Percentiles rank a stretch among this genome's conserved stretches.
Conservation (phyloP, 352 stramenopile species). For the Phytophthora foliorum region DNA sequence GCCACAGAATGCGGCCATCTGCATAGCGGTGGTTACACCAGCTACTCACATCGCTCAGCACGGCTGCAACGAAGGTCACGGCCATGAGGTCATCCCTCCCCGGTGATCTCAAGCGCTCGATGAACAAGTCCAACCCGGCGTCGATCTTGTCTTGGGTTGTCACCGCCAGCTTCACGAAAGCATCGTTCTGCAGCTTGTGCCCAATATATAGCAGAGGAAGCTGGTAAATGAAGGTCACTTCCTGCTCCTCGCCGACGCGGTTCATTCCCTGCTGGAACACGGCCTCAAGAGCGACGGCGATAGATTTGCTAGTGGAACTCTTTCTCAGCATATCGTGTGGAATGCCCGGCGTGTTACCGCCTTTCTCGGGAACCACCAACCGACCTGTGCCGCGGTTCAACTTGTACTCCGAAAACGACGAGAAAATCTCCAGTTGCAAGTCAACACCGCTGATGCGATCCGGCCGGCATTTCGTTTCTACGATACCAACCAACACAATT, state of each 20-base stretch:
- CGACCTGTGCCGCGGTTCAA: slow-evolving; percentile 49
- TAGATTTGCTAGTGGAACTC: slow-evolving; percentile 42
- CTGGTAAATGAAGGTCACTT: slow-evolving; percentile 63
- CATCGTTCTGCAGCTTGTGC: slow-evolving; percentile 53
- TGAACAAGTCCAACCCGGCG: slow-evolving; percentile 55
- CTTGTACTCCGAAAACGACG: slow-evolving; percentile 59
- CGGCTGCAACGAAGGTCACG: slow-evolving; percentile 75
- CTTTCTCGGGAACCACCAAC: slow-evolving; percentile 41
- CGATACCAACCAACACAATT: slow-evolving; percentile 1
- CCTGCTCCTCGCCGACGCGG: slow-evolving; percentile 50
- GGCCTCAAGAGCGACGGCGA: slow-evolving; percentile 49
- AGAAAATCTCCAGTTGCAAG: slow-evolving; percentile 60
- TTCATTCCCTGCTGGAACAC: slow-evolving; percentile 62
- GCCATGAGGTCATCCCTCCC: slow-evolving; percentile 72
- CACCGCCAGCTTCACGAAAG: slow-evolving; percentile 45
- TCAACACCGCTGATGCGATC: slow-evolving; percentile 56
- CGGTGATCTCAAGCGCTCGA: slow-evolving; percentile 63
- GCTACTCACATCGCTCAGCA: slow-evolving; percentile 66
- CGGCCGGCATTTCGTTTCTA: slow-evolving; percentile 45
- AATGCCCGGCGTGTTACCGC: slow-evolving; percentile 37
- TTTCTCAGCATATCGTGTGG: slow-evolving; percentile 53
- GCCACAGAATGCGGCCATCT: slow-evolving; percentile 65
- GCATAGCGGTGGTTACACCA: slow-evolving; percentile 64
- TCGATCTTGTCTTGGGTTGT: slow-evolving; percentile 63
- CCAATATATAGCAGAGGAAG: slow-evolving; percentile 66